Conservation (phyloP, 768 basidiomycete species). For the Lactarius tabidus region DNA sequence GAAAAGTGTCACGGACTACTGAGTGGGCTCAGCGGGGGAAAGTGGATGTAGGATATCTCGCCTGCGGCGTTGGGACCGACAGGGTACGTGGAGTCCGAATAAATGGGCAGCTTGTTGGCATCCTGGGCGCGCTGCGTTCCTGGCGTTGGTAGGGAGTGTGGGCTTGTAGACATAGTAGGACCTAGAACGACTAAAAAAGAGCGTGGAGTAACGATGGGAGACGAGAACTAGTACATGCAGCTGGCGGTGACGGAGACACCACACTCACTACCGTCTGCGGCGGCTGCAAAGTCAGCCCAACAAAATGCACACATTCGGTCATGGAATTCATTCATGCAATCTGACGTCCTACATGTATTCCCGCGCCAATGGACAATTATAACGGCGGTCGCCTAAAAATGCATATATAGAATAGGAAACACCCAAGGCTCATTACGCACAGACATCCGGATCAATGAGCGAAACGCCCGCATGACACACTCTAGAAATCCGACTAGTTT, state of each 20-base stretch:
- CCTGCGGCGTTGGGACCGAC: slow-evolving; percentile 14
- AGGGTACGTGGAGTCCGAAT: slow-evolving; percentile 18
- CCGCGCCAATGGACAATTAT: slow-evolving; percentile 8
- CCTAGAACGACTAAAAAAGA: slow-evolving; percentile 1
- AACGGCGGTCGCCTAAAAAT: slow-evolving; percentile 12
- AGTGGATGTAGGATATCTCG: slow-evolving; percentile 13
- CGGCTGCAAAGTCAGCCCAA: slow-evolving; percentile 16
- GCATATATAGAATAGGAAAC: slow-evolving; percentile 23
- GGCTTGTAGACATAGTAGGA: background rate
- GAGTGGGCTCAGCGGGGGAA: slow-evolving; percentile 16
- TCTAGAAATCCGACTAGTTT: slow-evolving; percentile 19
- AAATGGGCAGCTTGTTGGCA: background rate
- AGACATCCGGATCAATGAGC: slow-evolving; percentile 5
- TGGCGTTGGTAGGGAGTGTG: background rate
- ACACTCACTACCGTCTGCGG: background rate
- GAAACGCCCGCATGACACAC: slow-evolving; percentile 7
- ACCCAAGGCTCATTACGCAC: slow-evolving; percentile 9
- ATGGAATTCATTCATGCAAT: slow-evolving; percentile 21
- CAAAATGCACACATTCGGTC: slow-evolving; percentile 8
- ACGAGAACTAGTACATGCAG: background rate
- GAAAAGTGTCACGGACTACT: slow-evolving; percentile 6
- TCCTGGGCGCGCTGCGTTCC: slow-evolving; percentile 13
- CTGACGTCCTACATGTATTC: slow-evolving; percentile 15
- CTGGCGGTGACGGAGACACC: background rate
- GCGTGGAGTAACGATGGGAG: background rate